phyloP scores from a whole-genome alignment of 2,329 filamentous ascomycete genomes.

The Sphaerulina populicola region DNA sequence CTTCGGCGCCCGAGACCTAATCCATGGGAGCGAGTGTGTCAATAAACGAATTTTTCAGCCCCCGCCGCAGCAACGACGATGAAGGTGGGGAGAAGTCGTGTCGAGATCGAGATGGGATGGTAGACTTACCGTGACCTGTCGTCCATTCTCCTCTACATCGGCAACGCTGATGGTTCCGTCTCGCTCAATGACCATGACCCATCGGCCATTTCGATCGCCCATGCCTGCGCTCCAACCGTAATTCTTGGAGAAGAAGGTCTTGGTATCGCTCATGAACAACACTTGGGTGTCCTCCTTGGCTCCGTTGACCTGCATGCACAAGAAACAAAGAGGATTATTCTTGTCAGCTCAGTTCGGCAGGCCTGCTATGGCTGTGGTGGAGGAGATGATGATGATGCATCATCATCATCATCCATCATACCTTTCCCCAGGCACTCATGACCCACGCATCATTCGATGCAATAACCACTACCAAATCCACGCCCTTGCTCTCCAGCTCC shows the following conservation, averaged over 20 bases:
- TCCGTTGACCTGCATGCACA: constrained; percentile 67
- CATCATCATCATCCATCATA: background rate
- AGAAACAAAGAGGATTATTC: constrained; percentile 25
- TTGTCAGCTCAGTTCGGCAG: background rate
- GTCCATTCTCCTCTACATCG: constrained; percentile 63
- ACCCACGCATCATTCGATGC: constrained; percentile 80
- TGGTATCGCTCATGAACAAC: constrained; percentile 69
- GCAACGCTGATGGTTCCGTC: constrained; percentile 77
- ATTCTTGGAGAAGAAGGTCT: constrained; percentile 65
- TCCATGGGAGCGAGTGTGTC: background rate
- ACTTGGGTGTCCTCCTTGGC: constrained; percentile 63
- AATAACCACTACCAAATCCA: constrained; percentile 73
- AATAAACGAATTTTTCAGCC: too few relatives aligned
- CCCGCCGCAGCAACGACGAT: background rate
- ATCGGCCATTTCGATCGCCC: constrained; percentile 66
- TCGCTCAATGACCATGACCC: constrained; percentile 68
- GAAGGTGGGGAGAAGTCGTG: background rate
- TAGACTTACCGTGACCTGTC: constrained; percentile 40
- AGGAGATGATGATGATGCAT: background rate
- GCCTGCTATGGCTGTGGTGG: background rate
- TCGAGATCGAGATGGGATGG: background rate
- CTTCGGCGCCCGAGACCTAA: constrained; percentile 25
- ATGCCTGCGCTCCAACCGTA: constrained; percentile 61
- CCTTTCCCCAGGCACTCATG: constrained; percentile 54
- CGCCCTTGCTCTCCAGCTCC: constrained; percentile 67